phyloP scores from a whole-genome alignment of 225 moss, liverwort and hornwort species.

The Ulota crispa region DNA sequence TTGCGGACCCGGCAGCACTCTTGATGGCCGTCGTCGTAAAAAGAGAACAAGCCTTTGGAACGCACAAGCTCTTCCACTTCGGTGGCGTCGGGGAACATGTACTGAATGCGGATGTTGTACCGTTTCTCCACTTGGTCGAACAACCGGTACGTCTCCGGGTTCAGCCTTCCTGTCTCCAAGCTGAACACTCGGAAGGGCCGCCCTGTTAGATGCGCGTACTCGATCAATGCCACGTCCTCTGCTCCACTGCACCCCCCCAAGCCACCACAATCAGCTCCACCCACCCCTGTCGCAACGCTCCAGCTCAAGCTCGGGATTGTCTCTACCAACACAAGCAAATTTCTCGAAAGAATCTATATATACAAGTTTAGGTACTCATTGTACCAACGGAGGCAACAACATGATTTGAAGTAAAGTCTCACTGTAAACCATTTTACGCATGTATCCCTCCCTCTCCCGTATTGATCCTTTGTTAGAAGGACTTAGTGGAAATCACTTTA shows the following conservation, averaged over 20 bases:
- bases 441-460: too few species aligned
- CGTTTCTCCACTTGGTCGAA: slow-evolving; percentile 90
- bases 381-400: too few species aligned
- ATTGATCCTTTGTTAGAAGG: too few species aligned
- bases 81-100: slow-evolving; percentile 90
- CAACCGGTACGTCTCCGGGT: slow-evolving; percentile 69
- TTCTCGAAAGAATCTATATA: too few species aligned
- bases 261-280: too few species aligned
- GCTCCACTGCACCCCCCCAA: slow-evolving; percentile 62
- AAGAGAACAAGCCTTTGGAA: slow-evolving; percentile 91
- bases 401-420: too few species aligned
- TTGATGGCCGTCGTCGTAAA: slow-evolving; percentile 93
- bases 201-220: slow-evolving; percentile 92
- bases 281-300: too few species aligned
- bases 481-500: too few species aligned
- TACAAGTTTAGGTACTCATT: too few species aligned
- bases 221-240: slow-evolving; percentile 91
- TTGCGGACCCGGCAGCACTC: slow-evolving; percentile 94
- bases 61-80: slow-evolving; percentile 94
- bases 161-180: slow-evolving; percentile 90
- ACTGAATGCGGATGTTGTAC: slow-evolving; percentile 87
- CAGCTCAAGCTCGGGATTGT: background rate
- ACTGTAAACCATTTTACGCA: too few species aligned
- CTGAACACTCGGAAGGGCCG: slow-evolving; percentile 92
- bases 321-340: too few species aligned